Base-by-base conservation (phyloP, 305 asterid genomes). In the Solanum hybrid region DNA sequence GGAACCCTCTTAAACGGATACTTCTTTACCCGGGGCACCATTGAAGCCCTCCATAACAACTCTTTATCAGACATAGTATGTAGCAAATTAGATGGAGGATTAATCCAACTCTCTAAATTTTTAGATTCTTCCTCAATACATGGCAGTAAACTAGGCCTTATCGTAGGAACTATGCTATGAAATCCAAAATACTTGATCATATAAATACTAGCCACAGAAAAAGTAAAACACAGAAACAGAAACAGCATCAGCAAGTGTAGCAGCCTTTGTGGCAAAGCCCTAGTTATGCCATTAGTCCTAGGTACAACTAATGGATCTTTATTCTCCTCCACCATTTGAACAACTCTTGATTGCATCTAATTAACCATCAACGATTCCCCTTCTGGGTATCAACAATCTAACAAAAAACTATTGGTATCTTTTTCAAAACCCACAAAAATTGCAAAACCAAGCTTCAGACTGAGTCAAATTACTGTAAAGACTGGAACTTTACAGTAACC, bases 11-110 rank as follows among this genome's bases (percentile, higher is more conserved):
- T 45, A 83, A 94, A 96, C 2, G 99, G 99, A 91, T 93, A 95
- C 91, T 94, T 93, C 91, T 93, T 94, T 6, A 95, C 91, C 72
- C 93, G 92, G 6, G 98, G 99, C 31, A 65, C 93, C 41, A 94
- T 87, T 22, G 99, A 92, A 14, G 99, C 98, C 89, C 97, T 92
- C 99, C 99, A 96, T 6, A 96, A 90, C 94, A 97, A 91, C 94
- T 97, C 96, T 88, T 94, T 81, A 85, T 97, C 99, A 79, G 92
- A 94, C 99, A 97, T 96, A 10, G 91, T 88, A 90, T 97, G 98
- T 92, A 94, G 91, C 94, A 95, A 93, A 91, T 93, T 81, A 5
- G 96, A 93, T 0, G 96, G 96, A 57, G 98, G 96, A 90, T 91
- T 92, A 89, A 97, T 93, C 97, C 95, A 97, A 57, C 91, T 91